phyloP scores from a whole-genome alignment of 345 rosid genomes.

The Gossypium anomalum region DNA sequence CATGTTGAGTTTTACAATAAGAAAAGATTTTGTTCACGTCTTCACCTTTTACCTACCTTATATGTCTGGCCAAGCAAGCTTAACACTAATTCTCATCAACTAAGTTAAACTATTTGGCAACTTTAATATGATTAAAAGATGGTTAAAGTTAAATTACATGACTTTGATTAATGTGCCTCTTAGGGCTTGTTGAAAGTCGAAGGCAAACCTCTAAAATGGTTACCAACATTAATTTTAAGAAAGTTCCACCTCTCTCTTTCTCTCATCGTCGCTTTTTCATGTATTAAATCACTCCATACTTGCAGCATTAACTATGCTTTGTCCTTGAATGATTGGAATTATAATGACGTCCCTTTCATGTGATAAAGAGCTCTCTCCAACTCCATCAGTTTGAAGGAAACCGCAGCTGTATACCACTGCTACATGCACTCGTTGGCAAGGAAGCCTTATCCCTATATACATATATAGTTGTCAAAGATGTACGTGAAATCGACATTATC shows the following conservation, averaged over 20 bases:
- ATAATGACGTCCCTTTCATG: not conserved
- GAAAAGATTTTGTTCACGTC: not conserved
- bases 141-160: not conserved
- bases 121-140: not conserved
- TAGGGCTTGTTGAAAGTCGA: not conserved
- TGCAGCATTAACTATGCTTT: constrained; percentile 3
- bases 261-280: not conserved
- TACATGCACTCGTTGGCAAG: not conserved
- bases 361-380: not conserved
- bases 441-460: not conserved
- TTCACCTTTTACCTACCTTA: not conserved
- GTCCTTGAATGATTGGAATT: constrained; percentile 13
- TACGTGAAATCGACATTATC: not conserved
- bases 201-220: not conserved
- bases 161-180: not conserved
- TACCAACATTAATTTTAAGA: not conserved
- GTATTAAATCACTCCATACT: not conserved
- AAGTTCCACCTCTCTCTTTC: not conserved
- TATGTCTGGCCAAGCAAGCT: not conserved
- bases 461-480: not conserved
- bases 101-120: not conserved
- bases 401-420: not conserved
- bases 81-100: not conserved
- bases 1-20: no score
- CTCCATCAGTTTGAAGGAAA: not conserved